phyloP scores from a whole-genome alignment of 371 early-diverging fungal genomes.

The Haplosporangium sp. region DNA sequence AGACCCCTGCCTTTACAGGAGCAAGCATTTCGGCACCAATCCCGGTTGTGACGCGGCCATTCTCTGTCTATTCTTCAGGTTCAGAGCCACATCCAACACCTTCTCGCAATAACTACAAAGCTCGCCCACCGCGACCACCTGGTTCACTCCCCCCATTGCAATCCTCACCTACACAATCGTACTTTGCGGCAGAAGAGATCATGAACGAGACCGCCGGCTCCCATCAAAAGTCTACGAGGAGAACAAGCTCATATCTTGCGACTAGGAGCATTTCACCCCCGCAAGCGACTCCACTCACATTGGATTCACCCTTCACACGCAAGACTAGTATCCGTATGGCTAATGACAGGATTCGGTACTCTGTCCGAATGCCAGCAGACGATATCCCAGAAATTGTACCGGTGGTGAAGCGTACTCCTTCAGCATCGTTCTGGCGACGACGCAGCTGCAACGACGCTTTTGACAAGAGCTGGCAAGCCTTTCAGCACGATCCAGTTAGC shows the following conservation, averaged over 20 bases:
- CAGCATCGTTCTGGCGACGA: constrained; percentile 39
- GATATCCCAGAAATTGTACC: constrained; percentile 12
- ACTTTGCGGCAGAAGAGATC: constrained; percentile 10
- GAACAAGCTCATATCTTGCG: constrained; percentile 34
- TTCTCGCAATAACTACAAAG: constrained; percentile 39
- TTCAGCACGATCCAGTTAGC: constrained; percentile 6
- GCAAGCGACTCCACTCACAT: constrained; percentile 15
- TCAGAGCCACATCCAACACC: constrained; percentile 23
- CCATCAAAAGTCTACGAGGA: neutral
- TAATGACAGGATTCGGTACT: constrained; percentile 47
- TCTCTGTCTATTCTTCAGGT: constrained; percentile 21
- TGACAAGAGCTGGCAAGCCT: constrained; percentile 37
- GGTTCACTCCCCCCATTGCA: constrained; percentile 17
- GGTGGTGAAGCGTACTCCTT: neutral
- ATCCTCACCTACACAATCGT: constrained; percentile 20
- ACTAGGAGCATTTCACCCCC: constrained; percentile 23
- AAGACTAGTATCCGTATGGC: constrained; percentile 53
- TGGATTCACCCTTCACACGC: constrained; percentile 47
- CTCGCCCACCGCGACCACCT: constrained; percentile 39
- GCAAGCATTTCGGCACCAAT: constrained; percentile 38
- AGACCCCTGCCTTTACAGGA: constrained; percentile 18
- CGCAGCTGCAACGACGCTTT: constrained; percentile 36
- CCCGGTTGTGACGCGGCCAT: constrained; percentile 13
- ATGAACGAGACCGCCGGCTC: constrained; percentile 15
- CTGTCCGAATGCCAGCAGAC: constrained; percentile 50